Conservation (phyloP, 768 basidiomycete genomes). For the Mycena venus region DNA sequence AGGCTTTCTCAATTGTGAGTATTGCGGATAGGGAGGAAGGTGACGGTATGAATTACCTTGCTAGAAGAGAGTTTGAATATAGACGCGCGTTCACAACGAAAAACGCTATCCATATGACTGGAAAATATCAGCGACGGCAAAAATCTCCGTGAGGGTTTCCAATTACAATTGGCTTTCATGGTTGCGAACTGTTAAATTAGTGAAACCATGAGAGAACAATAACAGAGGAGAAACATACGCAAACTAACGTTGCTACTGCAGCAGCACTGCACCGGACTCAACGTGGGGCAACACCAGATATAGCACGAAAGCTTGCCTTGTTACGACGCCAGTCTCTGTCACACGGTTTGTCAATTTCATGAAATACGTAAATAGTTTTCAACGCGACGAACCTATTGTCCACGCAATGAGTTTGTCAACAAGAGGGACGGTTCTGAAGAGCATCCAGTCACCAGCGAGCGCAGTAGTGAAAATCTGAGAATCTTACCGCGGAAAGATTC, state of each 20-base stretch:
- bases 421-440: background rate
- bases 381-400: slow-evolving; percentile 11
- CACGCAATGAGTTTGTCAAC: slow-evolving; percentile 14
- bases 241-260: background rate
- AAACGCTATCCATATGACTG: slow-evolving; percentile 12
- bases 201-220: background rate
- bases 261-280: slow-evolving; percentile 1
- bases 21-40: background rate
- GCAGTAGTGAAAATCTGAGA: background rate
- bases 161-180: slow-evolving; percentile 8
- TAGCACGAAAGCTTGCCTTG: background rate
- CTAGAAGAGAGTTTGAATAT: slow-evolving; percentile 14
- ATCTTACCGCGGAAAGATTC: background rate
- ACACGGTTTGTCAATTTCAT: background rate
- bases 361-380: background rate
- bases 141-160: background rate
- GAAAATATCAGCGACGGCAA: background rate
- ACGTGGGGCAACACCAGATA: too few species aligned
- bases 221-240: background rate
- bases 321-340: slow-evolving; percentile 9
- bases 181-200: background rate
- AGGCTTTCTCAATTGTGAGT: background rate
- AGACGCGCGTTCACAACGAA: slow-evolving; percentile 4
- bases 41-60: background rate
- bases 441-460: background rate